These are phyloP conservation scores for Rhodofomes roseus DNA, from an alignment of 1,284 basidiomycete species.

Conservation along the genomic window DNA sequence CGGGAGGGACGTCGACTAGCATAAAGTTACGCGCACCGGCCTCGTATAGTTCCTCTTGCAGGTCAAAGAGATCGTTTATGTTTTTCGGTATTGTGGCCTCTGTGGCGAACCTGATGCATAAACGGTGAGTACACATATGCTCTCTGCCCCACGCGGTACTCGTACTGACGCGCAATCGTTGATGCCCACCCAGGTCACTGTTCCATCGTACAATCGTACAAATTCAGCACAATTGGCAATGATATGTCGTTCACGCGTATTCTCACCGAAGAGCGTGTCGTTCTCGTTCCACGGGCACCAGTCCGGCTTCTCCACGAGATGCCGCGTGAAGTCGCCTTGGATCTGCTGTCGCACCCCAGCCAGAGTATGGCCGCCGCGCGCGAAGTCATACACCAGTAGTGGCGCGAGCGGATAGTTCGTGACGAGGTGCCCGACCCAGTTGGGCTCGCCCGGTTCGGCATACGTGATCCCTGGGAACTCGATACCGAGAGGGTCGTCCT, in stretches of 20 bases:
- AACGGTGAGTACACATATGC: neutral
- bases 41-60: slow-evolving; percentile 46
- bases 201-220: neutral
- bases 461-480: slow-evolving; percentile 42
- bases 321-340: slow-evolving; percentile 32
- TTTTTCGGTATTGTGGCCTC: slow-evolving; percentile 8
- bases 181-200: slow-evolving; percentile 64
- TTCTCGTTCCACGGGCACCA: slow-evolving; percentile 39
- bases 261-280: slow-evolving; percentile 46
- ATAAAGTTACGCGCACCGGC: slow-evolving; percentile 58
- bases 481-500: slow-evolving; percentile 43
- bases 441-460: slow-evolving; percentile 39
- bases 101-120: slow-evolving; percentile 3
- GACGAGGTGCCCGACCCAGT: slow-evolving; percentile 54
- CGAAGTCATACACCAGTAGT: slow-evolving; percentile 49
- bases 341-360: slow-evolving; percentile 38
- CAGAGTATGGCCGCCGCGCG: slow-evolving; percentile 42
- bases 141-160: neutral
- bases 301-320: slow-evolving; percentile 33
- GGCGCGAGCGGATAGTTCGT: slow-evolving; percentile 36
- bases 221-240: neutral
- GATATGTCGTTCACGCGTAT: neutral
- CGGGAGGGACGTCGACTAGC: slow-evolving; percentile 59
- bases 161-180: slow-evolving; percentile 53
- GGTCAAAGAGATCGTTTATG: slow-evolving; percentile 33